Percentiles rank a stretch among this genome's conserved stretches.
These are phyloP conservation scores for Chaetomiaceae sp. DNA, from an alignment of 2,329 filamentous ascomycete species.

Conservation along the genomic window DNA sequence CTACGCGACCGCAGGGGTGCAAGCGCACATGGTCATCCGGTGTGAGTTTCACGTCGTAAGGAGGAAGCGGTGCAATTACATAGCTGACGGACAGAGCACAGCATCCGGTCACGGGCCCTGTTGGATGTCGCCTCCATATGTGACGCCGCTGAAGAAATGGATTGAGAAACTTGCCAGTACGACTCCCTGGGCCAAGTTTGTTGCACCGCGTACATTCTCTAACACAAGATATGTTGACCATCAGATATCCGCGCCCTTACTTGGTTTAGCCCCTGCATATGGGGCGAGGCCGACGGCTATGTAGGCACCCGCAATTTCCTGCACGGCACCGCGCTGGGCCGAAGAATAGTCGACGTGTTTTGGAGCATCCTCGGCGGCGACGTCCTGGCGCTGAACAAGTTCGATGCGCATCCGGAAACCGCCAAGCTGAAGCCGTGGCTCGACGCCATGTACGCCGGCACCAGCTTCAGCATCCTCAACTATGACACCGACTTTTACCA, in stretches of 20 bases:
- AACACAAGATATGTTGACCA: conserved; percentile 5
- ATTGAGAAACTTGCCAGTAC: conserved; percentile 57
- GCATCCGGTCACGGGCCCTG: conserved; percentile 51
- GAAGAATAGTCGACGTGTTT: conserved; percentile 52
- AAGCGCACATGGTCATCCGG: conserved; percentile 58
- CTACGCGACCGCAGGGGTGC: conserved; percentile 50
- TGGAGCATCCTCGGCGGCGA: conserved; percentile 56
- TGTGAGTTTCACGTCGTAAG: conserved; percentile 29
- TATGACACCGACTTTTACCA: conserved; percentile 56
- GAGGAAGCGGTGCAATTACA: too few species aligned
- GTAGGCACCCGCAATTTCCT: conserved; percentile 49
- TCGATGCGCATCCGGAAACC: conserved; percentile 49
- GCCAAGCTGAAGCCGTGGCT: conserved; percentile 52
- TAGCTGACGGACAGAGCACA: conserved; percentile 17
- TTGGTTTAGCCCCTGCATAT: conserved; percentile 72
- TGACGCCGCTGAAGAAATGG: conserved; percentile 64
- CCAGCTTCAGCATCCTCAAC: conserved; percentile 56
- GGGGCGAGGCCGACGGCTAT: conserved; percentile 61
- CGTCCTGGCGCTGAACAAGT: conserved; percentile 49
- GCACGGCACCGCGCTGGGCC: conserved; percentile 54
- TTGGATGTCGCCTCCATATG: conserved; percentile 55
- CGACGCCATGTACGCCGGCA: conserved; percentile 49
- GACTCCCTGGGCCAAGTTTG: neutral
- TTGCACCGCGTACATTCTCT: neutral
- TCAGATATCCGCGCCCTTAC: conserved; percentile 59